Base-by-base conservation (phyloP, 495 filamentous ascomycete species). In the Aspergillus campestris region DNA sequence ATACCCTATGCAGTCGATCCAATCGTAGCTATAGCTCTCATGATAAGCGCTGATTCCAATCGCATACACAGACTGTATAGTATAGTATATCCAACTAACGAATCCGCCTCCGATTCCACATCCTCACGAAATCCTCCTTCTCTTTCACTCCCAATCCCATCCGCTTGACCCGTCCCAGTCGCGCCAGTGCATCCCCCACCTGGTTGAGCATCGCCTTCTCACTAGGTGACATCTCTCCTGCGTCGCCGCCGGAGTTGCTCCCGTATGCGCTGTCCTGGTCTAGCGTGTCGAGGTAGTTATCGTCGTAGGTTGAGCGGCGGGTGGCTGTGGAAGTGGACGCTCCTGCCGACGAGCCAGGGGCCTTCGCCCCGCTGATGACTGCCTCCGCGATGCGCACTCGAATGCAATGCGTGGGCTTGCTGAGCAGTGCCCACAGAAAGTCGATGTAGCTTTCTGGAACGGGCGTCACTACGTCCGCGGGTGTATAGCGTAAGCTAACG, bases 401-500 rank as follows among this genome's bases (percentile, higher is more conserved):
- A 42, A 97, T 89, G 47, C 80, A 89, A 56, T 96, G 91, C 30
- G 88, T 95, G 5, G 86, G 87, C 34, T 78, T 75, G 45, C 83
- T 83, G n/a, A 94, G 76, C 34, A 97, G 68, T 28, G 79, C 85
- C 87, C 89, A 99, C 6, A 95, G 55, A 54, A 94, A 92, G 7
- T 65, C 63, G 3, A 73, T 18, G 57, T 83, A 88, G 8, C 52
- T 58, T 0, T 81, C 80, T 0, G 94, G 92, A 0, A 97, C 62
- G 0, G 92, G 94, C 1, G 94, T 97, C 12, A 90, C 89, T 35
- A 97, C 79, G 56, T 99, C 94, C 6, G 81, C 73, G 0, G 88
- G 84, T 0, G 87, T 86, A 58, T 97, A 97, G 7, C 89, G 79
- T 45, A 99, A 65, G 58, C 81, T 92, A 39, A 96, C 73, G 7